phyloP scores from a whole-genome alignment of 2,329 filamentous ascomycete species.

The Penicillium capsulatum region DNA sequence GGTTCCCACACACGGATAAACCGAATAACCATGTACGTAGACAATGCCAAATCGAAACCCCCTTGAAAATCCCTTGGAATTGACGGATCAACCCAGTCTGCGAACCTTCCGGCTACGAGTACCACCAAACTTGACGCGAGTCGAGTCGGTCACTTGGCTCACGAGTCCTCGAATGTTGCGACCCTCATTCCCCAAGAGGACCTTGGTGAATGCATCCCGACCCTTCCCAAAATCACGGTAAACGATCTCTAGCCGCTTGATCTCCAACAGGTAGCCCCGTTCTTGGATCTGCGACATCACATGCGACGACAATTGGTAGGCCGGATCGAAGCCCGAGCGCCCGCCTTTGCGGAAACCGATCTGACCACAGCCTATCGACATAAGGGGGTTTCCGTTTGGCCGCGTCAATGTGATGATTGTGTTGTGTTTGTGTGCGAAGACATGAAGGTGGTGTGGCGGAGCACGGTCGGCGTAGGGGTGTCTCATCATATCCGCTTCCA shows the following conservation, averaged over 20 bases:
- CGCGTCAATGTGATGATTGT: constrained; percentile 86
- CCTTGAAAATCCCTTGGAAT: no score
- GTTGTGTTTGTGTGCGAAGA: constrained; percentile 89
- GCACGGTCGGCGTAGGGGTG: constrained; percentile 35
- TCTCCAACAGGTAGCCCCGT: constrained; percentile 69
- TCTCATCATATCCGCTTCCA: constrained; percentile 35
- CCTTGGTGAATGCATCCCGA: constrained; percentile 84
- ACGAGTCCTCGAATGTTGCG: constrained; percentile 70
- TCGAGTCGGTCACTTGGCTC: constrained; percentile 74
- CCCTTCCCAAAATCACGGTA: constrained; percentile 82
- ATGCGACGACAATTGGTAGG: constrained; percentile 82
- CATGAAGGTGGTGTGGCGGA: constrained; percentile 74
- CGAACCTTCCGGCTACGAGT: constrained; percentile 79
- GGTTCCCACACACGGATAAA: no score
- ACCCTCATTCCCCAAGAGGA: constrained; percentile 81
- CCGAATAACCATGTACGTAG: no score
- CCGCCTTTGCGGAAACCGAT: constrained; percentile 84
- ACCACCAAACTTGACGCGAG: constrained; percentile 92
- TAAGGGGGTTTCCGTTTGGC: constrained; percentile 71
- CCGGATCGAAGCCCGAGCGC: constrained; percentile 81
- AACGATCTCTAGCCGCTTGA: constrained; percentile 72
- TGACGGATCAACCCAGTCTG: constrained; percentile 68
- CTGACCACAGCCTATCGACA: constrained; percentile 78
- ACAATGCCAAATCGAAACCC: no score
- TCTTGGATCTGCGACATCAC: constrained; percentile 81